Conservation (phyloP, 1,284 basidiomycete species). For the Cryptococcus maquisensis region DNA sequence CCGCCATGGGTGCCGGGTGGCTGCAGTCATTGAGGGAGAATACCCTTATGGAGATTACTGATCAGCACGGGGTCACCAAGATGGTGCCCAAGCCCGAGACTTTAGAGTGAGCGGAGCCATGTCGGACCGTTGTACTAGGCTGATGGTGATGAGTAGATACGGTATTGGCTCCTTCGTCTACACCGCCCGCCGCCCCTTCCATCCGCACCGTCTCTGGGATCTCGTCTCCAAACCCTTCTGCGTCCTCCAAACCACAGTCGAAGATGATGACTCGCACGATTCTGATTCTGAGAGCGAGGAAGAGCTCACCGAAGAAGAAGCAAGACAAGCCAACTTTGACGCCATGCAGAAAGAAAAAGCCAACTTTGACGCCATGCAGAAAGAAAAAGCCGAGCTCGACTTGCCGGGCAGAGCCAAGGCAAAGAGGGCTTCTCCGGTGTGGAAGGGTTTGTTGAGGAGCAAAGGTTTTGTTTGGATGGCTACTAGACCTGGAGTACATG, state of each 20-base stretch:
- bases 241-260: conserved; percentile 40
- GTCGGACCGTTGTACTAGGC: background rate
- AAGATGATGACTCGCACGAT: conserved; percentile 33
- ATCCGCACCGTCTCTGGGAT: conserved; percentile 51
- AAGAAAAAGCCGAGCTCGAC: conserved; percentile 49
- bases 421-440: conserved; percentile 46
- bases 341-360: conserved; percentile 39
- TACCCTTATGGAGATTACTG: conserved; percentile 24
- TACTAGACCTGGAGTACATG: conserved; percentile 39
- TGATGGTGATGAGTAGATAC: conserved; percentile 25
- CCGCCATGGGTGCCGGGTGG: conserved; percentile 51
- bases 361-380: conserved; percentile 26
- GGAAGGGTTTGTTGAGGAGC: conserved; percentile 48
- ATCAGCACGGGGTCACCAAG: conserved; percentile 23
- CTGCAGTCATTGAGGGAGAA: conserved; percentile 48
- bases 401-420: conserved; percentile 44
- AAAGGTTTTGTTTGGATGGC: conserved; percentile 53
- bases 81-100: conserved; percentile 50
- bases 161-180: conserved; percentile 47
- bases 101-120: conserved; percentile 30
- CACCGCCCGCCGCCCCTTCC: conserved; percentile 49
- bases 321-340: conserved; percentile 12
- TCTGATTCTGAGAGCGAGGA: conserved; percentile 17
- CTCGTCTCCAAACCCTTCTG: conserved; percentile 48
- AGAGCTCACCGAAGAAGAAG: conserved; percentile 22